Evolutionary conservation across 2,329 filamentous ascomycete genomes (phyloP).

Genomic region (Talaromyces marneffei): DNA sequence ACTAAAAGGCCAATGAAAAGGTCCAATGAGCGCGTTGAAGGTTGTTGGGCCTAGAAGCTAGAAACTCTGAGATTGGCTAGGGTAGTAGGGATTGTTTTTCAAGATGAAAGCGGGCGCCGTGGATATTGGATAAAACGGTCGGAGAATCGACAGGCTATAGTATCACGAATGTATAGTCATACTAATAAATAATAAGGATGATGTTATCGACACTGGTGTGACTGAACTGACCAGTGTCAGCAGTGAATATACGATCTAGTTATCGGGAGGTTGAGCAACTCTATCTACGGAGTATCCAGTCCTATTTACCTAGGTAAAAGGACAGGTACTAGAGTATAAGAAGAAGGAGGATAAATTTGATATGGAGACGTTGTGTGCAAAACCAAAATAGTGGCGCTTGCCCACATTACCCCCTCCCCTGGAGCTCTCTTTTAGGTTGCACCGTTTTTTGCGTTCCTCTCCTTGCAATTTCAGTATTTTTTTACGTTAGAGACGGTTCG

Average conservation of each 20-base stretch:
- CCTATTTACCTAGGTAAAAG: not conserved
- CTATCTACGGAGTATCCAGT: not conserved
- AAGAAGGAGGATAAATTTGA: constrained; percentile 2
- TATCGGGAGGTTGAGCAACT: not conserved
- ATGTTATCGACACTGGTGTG: not conserved
- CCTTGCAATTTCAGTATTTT: not conserved
- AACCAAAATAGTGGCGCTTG: not conserved
- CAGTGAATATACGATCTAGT: not conserved
- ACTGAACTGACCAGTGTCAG: not conserved
- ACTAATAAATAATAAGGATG: not conserved
- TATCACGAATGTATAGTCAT: not conserved
- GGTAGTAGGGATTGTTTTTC: not conserved
- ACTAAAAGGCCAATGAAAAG: not conserved
- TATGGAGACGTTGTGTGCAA: not conserved
- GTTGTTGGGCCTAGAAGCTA: not conserved
- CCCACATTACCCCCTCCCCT: not conserved
- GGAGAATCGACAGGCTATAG: not conserved
- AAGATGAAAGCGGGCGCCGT: not conserved
- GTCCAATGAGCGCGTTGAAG: not conserved
- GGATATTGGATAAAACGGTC: constrained; percentile 1
- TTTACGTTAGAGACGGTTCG: too few relatives aligned
- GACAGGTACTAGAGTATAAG: not conserved
- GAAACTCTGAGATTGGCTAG: not conserved
- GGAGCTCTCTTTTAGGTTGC: not conserved
- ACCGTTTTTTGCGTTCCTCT: not conserved